These are phyloP conservation scores for Coemansia guatemalensis DNA, from an alignment of 192 early-diverging fungal genomes.

Conservation along the genomic window DNA sequence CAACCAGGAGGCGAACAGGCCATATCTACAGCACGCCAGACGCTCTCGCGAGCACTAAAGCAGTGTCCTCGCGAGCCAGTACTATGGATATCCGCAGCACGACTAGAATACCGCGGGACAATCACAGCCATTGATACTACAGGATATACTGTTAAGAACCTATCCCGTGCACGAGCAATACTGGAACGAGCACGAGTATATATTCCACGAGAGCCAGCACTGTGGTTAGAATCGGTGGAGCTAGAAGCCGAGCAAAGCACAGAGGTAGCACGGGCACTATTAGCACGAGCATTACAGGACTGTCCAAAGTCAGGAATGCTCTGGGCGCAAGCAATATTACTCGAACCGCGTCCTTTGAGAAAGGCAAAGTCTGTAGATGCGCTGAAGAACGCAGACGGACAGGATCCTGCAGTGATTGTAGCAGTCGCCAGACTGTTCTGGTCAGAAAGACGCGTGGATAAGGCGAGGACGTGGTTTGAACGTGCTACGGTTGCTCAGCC, in stretches of 20 bases:
- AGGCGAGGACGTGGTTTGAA: constrained; percentile 90
- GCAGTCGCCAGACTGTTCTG: constrained; percentile 92
- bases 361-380: constrained; percentile 89
- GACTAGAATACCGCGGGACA: constrained; percentile 59
- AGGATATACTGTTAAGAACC: constrained; percentile 52
- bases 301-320: constrained; percentile 82
- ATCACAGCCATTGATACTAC: too few species aligned
- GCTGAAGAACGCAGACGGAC: constrained; percentile 82
- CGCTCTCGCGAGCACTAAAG: constrained; percentile 71
- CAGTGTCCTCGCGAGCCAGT: constrained; percentile 70
- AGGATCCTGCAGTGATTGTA: constrained; percentile 70
- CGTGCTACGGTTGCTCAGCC: constrained; percentile 79
- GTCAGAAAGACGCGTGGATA: constrained; percentile 89
- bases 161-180: constrained; percentile 75
- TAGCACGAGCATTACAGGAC: constrained; percentile 91
- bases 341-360: constrained; percentile 83
- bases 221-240: constrained; percentile 80
- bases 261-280: constrained; percentile 64
- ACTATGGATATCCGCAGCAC: constrained; percentile 80
- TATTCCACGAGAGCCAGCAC: constrained; percentile 72
- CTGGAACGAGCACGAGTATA: constrained; percentile 84
- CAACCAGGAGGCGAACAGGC: constrained; percentile 77
- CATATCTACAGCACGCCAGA: constrained; percentile 64
- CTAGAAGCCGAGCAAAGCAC: constrained; percentile 62
- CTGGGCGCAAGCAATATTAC: constrained; percentile 86